These are phyloP conservation scores for Cytospora leucostoma DNA, from an alignment of 2,329 filamentous ascomycete species.

Conservation along the genomic window DNA sequence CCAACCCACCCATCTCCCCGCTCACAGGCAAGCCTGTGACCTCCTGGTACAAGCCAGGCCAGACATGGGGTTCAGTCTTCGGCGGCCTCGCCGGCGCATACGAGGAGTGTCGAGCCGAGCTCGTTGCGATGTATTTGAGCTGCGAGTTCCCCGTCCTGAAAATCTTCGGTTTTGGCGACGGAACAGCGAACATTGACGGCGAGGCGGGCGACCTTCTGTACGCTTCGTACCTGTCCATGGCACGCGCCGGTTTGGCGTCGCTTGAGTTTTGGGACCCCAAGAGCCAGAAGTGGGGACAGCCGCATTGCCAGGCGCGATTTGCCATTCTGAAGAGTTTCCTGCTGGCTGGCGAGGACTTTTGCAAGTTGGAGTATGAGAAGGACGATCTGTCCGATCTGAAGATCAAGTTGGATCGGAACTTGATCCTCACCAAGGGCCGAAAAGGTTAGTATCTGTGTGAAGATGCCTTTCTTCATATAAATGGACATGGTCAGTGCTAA, in stretches of 20 bases:
- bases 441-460: constrained; percentile 48
- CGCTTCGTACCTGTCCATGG: constrained; percentile 88
- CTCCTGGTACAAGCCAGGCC: constrained; percentile 91
- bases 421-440: constrained; percentile 82
- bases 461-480: neutral
- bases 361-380: constrained; percentile 71
- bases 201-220: constrained; percentile 87
- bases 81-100: constrained; percentile 84
- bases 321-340: constrained; percentile 85
- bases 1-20: constrained; percentile 79
- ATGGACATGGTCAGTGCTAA: constrained; percentile 6
- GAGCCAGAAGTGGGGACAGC: constrained; percentile 86
- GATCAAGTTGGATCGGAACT: constrained; percentile 79
- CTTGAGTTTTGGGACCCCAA: constrained; percentile 96
- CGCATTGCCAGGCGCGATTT: constrained; percentile 89
- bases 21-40: constrained; percentile 74
- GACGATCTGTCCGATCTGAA: constrained; percentile 79
- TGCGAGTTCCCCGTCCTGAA: constrained; percentile 87
- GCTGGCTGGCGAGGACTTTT: constrained; percentile 82
- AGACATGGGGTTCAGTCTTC: constrained; percentile 94
- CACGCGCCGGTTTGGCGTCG: constrained; percentile 82
- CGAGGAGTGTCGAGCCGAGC: constrained; percentile 92
- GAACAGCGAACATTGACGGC: constrained; percentile 68
- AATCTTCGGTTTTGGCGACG: constrained; percentile 90
- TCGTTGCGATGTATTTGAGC: constrained; percentile 85